Percentiles rank a stretch among this genome's conserved stretches.
Conservation (phyloP, 164 flowering plant species). For the Buxus sempervirens region DNA sequence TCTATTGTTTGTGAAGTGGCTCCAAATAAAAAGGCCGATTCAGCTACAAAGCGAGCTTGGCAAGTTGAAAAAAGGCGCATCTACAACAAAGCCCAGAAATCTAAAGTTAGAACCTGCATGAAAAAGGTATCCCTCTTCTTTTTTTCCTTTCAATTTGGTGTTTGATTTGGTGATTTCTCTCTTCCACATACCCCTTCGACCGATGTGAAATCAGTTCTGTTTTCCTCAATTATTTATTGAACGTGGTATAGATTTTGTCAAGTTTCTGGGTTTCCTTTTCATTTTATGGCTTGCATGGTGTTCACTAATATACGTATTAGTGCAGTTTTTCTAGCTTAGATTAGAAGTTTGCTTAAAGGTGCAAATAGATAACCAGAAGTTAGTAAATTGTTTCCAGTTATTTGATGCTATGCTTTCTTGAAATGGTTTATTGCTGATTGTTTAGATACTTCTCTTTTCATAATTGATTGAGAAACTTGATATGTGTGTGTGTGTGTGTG, state of each 20-base stretch:
- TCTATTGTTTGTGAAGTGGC: slow-evolving; percentile 76
- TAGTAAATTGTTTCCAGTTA: too few relatives aligned
- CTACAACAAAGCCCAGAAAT: slow-evolving; percentile 67
- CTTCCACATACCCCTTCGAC: background rate
- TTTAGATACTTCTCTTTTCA: too few relatives aligned
- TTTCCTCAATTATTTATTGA: background rate
- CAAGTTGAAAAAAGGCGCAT: slow-evolving; percentile 90
- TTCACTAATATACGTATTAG: too few relatives aligned
- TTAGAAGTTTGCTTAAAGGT: too few relatives aligned
- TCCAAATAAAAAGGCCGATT: slow-evolving; percentile 62
- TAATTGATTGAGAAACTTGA: too few relatives aligned
- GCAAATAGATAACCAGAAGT: too few relatives aligned
- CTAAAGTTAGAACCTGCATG: slow-evolving; percentile 79
- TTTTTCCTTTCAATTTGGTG: background rate
- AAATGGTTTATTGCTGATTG: background rate
- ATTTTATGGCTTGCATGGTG: background rate
- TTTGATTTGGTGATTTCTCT: background rate
- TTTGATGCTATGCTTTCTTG: too few relatives aligned
- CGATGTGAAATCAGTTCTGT: background rate
- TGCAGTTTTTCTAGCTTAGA: too few relatives aligned
- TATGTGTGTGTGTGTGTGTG: too few relatives aligned
- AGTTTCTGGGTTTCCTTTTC: too few relatives aligned
- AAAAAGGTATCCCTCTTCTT: slow-evolving; percentile 63
- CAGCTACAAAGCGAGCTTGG: slow-evolving; percentile 84
- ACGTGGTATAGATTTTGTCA: background rate